Conservation (phyloP, 208 protist genomes). For the Acanthamoeba quina region DNA sequence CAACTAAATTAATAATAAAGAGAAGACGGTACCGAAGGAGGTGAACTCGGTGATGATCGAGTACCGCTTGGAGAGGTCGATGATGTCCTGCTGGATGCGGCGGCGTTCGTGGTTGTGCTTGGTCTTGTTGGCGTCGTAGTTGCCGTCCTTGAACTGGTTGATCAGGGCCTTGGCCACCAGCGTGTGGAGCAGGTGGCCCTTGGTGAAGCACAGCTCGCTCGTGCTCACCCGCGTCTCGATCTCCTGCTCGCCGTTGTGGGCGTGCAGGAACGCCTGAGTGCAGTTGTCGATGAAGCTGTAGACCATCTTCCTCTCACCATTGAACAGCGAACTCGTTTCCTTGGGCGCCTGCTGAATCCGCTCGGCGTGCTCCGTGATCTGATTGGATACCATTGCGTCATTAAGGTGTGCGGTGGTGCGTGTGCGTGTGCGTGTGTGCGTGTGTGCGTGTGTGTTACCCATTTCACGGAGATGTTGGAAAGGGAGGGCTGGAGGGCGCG, state of each 20-base stretch:
- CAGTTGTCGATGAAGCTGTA: slow-evolving; percentile 74
- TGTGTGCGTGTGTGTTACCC: background rate
- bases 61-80: slow-evolving; percentile 77
- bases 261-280: background rate
- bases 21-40: slow-evolving; percentile 76
- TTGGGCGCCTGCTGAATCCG: slow-evolving; percentile 19
- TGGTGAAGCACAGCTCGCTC: slow-evolving; percentile 77
- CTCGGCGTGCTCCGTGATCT: background rate
- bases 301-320: slow-evolving; percentile 63
- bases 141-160: slow-evolving; percentile 82
- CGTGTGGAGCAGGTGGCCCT: slow-evolving; percentile 78
- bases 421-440: too few species aligned
- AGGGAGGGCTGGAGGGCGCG: slow-evolving; percentile 76
- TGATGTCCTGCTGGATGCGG: slow-evolving; percentile 75
- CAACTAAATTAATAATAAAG: background rate
- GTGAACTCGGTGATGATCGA: slow-evolving; percentile 82
- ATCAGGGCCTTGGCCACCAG: slow-evolving; percentile 82
- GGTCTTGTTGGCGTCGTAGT: slow-evolving; percentile 59
- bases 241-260: slow-evolving; percentile 11
- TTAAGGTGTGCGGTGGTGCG: background rate
- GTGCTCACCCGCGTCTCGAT: slow-evolving; percentile 61
- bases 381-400: background rate
- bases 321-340: slow-evolving; percentile 53
- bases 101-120: slow-evolving; percentile 61
- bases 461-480: slow-evolving; percentile 73